Percentiles rank a stretch among this genome's conserved stretches.
These are phyloP conservation scores for Ceriops tagal DNA, from an alignment of 345 rosid species.

Conservation along the genomic window DNA sequence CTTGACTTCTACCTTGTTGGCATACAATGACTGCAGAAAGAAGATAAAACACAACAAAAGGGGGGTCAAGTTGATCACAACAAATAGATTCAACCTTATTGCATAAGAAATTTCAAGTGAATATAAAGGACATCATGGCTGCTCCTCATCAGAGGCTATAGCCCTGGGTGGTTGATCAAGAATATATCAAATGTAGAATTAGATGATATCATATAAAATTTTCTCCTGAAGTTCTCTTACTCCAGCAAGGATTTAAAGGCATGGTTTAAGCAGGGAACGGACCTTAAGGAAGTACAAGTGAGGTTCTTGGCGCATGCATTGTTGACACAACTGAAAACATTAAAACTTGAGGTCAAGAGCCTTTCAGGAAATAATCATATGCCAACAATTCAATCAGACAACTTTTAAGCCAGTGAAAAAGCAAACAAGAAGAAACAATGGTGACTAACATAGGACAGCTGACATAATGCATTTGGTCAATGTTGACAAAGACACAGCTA, in stretches of 20 bases:
- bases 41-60: neutral
- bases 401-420: neutral
- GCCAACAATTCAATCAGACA: neutral
- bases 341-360: conserved; percentile 16
- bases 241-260: conserved; percentile 6
- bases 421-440: neutral
- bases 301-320: conserved; percentile 30
- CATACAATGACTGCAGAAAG: conserved; percentile 34
- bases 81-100: neutral
- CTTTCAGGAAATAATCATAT: conserved; percentile 2
- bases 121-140: neutral
- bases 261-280: conserved; percentile 6
- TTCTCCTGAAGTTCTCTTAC: neutral
- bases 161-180: neutral
- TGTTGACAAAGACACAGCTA: neutral
- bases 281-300: conserved; percentile 34
- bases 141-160: neutral
- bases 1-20: conserved; percentile 52
- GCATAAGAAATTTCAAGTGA: conserved; percentile 3
- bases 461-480: neutral
- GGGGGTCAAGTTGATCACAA: neutral
- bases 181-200: neutral
- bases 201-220: neutral
- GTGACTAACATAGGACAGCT: neutral
- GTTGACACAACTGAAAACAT: conserved; percentile 35